A percentile compares a stretch with the other conserved stretches of the same genome.
phyloP scores from a whole-genome alignment of 768 basidiomycete species.

The Coprinopsis strossmayeri region DNA sequence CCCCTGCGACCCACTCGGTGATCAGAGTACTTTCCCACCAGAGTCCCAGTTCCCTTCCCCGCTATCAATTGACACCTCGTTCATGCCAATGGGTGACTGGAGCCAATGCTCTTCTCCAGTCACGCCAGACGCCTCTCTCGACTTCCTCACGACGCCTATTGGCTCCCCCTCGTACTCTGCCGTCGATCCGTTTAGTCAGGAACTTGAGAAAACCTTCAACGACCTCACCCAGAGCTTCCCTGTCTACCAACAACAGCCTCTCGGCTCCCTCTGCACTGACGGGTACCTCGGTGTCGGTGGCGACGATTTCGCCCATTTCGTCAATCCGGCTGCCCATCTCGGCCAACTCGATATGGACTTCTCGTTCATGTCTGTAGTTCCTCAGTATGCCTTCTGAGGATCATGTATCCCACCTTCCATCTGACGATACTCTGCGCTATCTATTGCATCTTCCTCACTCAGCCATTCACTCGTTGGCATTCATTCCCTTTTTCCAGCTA shows the following conservation, averaged over 20 bases:
- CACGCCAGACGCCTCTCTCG: conserved; percentile 35
- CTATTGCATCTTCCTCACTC: neutral
- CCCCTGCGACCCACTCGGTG: conserved; percentile 24
- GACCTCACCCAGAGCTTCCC: conserved; percentile 15
- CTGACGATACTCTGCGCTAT: neutral
- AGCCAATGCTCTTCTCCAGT: conserved; percentile 37
- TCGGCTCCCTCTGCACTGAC: conserved; percentile 11
- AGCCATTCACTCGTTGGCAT: neutral
- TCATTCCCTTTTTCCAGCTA: neutral
- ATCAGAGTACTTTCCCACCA: conserved; percentile 16
- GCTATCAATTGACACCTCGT: conserved; percentile 36
- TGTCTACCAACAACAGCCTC: conserved; percentile 14
- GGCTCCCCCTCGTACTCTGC: conserved; percentile 18
- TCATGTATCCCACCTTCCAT: neutral
- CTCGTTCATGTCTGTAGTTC: conserved; percentile 29
- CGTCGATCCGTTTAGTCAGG: conserved; percentile 26
- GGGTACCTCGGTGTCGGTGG: conserved; percentile 9
- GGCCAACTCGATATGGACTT: conserved; percentile 21
- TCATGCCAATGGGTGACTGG: conserved; percentile 33
- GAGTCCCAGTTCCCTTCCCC: conserved; percentile 15
- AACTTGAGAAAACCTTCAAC: conserved; percentile 22
- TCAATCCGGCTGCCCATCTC: conserved; percentile 12
- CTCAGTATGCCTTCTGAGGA: conserved; percentile 19
- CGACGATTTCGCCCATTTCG: conserved; percentile 10
- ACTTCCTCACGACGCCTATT: conserved; percentile 21